Evolutionary conservation across 352 stramenopile species (phyloP).

Genomic region (Thalassiosira mediterranea): DNA sequence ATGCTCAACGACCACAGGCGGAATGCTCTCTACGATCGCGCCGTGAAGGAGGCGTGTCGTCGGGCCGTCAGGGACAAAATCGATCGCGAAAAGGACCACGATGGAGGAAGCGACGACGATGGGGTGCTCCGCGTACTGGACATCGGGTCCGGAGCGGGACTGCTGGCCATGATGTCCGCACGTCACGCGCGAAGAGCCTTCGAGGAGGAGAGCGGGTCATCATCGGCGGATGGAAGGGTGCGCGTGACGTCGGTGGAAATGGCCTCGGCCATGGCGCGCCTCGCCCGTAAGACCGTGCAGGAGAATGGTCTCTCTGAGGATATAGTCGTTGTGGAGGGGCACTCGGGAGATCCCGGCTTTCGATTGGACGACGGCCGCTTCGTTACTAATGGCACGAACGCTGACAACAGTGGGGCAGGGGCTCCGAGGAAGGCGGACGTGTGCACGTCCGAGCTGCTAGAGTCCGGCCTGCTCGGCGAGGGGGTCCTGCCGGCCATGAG

Average conservation of each 20-base stretch:
- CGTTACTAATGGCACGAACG: constrained; percentile 21
- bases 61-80: constrained; percentile 13
- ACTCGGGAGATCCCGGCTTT: constrained; percentile 60
- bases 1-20: constrained; percentile 80
- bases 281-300: constrained; percentile 57
- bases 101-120: not conserved
- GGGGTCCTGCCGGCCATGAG: constrained; percentile 71
- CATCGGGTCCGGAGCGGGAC: constrained; percentile 76
- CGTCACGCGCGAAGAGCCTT: constrained; percentile 21
- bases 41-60: constrained; percentile 56
- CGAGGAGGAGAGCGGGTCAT: not conserved
- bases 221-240: constrained; percentile 15
- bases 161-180: constrained; percentile 72
- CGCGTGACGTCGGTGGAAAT: constrained; percentile 73
- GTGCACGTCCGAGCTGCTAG: constrained; percentile 80
- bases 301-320: constrained; percentile 53
- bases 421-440: constrained; percentile 35
- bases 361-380: constrained; percentile 28
- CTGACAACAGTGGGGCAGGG: not conserved
- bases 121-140: constrained; percentile 63
- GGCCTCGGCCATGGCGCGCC: constrained; percentile 68
- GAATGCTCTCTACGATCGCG: constrained; percentile 69
- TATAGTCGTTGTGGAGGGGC: constrained; percentile 57
- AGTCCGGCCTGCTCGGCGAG: constrained; percentile 77
- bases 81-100: constrained; percentile 1